These are phyloP conservation scores for Dryadomyces sulphureus DNA, from an alignment of 2,329 filamentous ascomycete species.

Conservation along the genomic window DNA sequence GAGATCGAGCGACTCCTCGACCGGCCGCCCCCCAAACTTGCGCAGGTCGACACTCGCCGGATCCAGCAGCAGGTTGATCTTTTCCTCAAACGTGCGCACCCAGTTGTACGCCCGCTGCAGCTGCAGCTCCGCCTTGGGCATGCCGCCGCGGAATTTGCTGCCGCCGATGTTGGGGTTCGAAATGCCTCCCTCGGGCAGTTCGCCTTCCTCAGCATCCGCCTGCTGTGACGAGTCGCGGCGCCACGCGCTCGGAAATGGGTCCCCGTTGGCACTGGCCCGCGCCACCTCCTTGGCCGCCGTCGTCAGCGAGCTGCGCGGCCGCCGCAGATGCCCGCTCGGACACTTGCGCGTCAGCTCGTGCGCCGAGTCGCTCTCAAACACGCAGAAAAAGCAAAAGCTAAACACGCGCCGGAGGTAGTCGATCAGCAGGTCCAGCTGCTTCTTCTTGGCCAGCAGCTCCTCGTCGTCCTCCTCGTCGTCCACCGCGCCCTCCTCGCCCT, in stretches of 20 bases:
- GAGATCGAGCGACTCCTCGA: slow-evolving; percentile 75
- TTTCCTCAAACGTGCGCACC: slow-evolving; percentile 98
- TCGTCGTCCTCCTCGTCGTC: slow-evolving; percentile 83
- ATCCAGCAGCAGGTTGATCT: slow-evolving; percentile 82
- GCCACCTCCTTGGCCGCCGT: slow-evolving; percentile 73
- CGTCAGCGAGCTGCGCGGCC: slow-evolving; percentile 74
- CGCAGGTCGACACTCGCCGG: slow-evolving; percentile 75
- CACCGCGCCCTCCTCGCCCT: slow-evolving; percentile 65
- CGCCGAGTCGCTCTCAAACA: slow-evolving; percentile 94
- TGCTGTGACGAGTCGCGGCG: slow-evolving; percentile 29
- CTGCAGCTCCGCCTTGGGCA: slow-evolving; percentile 74
- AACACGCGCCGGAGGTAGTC: slow-evolving; percentile 94
- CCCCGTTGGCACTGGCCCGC: slow-evolving; percentile 65
- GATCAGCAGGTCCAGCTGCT: slow-evolving; percentile 87
- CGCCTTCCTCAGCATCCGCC: slow-evolving; percentile 41
- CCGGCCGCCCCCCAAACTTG: slow-evolving; percentile 77
- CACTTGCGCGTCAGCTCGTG: slow-evolving; percentile 94
- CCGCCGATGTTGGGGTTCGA: neutral
- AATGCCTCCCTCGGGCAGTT: slow-evolving; percentile 48
- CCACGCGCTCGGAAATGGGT: slow-evolving; percentile 74
- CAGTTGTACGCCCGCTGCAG: slow-evolving; percentile 92
- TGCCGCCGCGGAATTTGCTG: slow-evolving; percentile 49
- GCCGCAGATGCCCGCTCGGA: slow-evolving; percentile 88
- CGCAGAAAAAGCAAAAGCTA: slow-evolving; percentile 99
- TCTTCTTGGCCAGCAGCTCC: slow-evolving; percentile 82